Evolutionary conservation across 1,139 yeast species (phyloP).

Genomic region (Sugiyamaella sp.): DNA sequence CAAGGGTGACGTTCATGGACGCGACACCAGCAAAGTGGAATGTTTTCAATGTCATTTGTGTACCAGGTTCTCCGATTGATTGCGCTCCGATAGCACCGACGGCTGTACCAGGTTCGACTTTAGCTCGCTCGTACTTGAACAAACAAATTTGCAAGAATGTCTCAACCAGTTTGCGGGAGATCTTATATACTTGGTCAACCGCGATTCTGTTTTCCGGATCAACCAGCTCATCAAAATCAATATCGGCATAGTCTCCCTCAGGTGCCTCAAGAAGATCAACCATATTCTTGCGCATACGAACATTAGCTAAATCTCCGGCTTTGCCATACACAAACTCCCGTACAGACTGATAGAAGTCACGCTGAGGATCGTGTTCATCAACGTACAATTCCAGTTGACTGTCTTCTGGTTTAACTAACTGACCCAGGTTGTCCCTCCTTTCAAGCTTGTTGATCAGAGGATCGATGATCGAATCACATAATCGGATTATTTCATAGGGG

Average conservation of each 20-base stretch:
- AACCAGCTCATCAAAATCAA: constrained; percentile 53
- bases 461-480: constrained; percentile 56
- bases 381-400: constrained; percentile 45
- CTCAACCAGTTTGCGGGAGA: constrained; percentile 61
- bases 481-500: constrained; percentile 69
- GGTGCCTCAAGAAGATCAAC: constrained; percentile 51
- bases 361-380: constrained; percentile 84
- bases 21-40: constrained; percentile 99
- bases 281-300: constrained; percentile 60
- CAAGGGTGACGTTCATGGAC: constrained; percentile 96
- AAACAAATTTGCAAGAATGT: constrained; percentile 77
- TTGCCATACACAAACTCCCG: constrained; percentile 62
- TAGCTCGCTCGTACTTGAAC: constrained; percentile 81
- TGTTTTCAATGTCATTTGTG: constrained; percentile 98
- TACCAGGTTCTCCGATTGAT: constrained; percentile 98
- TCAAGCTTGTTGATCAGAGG: constrained; percentile 64
- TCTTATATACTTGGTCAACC: constrained; percentile 73
- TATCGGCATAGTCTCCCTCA: constrained; percentile 43
- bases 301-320: constrained; percentile 57
- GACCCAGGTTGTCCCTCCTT: constrained; percentile 72
- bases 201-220: constrained; percentile 48
- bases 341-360: constrained; percentile 77
- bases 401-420: constrained; percentile 50
- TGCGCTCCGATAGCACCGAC: constrained; percentile 99
- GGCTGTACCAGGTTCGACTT: constrained; percentile 99